A percentile compares a stretch with the other conserved stretches of the same genome.
Conservation (phyloP, 2,329 filamentous ascomycete species). For the Tolypocladium paradoxum region DNA sequence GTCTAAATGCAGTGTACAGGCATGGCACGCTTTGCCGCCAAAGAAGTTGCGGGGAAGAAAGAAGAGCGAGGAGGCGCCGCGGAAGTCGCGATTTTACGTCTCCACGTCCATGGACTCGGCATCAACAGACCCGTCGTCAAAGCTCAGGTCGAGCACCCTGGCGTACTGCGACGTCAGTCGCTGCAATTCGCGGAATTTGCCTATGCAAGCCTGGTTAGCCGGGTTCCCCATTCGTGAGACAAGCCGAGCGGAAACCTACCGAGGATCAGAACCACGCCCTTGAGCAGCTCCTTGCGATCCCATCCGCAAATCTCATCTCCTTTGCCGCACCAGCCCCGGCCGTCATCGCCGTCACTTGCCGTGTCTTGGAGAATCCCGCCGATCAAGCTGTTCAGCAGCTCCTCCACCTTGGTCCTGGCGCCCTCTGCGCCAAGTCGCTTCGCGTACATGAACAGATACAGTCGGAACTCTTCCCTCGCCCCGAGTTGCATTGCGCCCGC, state of each 20-base stretch:
- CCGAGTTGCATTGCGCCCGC: conserved; percentile 78
- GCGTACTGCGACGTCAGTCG: conserved; percentile 93
- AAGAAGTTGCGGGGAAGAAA: not conserved
- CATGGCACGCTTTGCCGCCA: not conserved
- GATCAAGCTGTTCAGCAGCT: conserved; percentile 71
- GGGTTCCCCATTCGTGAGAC: not conserved
- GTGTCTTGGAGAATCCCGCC: conserved; percentile 59
- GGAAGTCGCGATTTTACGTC: not conserved
- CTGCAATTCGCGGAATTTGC: conserved; percentile 92
- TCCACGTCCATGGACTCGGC: conserved; percentile 34
- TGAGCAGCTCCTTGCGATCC: conserved; percentile 77
- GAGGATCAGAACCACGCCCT: conserved; percentile 83
- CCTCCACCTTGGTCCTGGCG: conserved; percentile 78
- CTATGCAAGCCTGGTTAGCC: conserved; percentile 34
- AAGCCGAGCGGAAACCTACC: conserved; percentile 46
- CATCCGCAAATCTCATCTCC: conserved; percentile 77
- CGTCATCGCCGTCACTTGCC: conserved; percentile 29
- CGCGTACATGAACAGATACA: conserved; percentile 97
- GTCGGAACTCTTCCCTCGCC: conserved; percentile 81
- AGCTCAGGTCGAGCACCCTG: conserved; percentile 57
- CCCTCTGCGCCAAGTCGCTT: conserved; percentile 91
- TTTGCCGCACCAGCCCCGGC: conserved; percentile 52
- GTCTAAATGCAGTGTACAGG: not conserved
- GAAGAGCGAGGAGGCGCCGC: not conserved
- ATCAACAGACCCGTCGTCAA: conserved; percentile 33